A percentile compares a stretch with the other conserved stretches of the same genome.
Evolutionary conservation across 768 basidiomycete genomes (phyloP).

Genomic region (Kwoniella botswanensis): DNA sequence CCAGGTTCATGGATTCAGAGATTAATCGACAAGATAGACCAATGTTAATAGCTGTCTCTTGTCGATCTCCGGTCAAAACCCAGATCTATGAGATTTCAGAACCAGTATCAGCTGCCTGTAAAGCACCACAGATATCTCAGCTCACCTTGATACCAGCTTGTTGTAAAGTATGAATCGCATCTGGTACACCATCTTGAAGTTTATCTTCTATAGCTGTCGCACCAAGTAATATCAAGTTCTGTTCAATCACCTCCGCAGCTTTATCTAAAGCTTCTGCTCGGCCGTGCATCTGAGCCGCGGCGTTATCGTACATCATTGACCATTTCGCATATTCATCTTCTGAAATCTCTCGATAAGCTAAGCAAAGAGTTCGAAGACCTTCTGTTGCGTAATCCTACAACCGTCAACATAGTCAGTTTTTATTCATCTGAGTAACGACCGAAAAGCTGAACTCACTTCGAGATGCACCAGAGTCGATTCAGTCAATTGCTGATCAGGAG

Average conservation of each 20-base stretch:
- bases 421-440: neutral
- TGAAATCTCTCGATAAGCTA: constrained; percentile 90
- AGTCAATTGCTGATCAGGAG: constrained; percentile 71
- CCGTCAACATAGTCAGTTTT: neutral
- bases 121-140: neutral
- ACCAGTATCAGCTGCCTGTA: neutral
- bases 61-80: constrained; percentile 96
- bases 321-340: constrained; percentile 89
- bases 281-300: constrained; percentile 86
- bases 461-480: constrained; percentile 88
- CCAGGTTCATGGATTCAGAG: constrained; percentile 97
- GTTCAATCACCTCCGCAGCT: constrained; percentile 94
- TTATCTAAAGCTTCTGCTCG: constrained; percentile 92
- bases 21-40: constrained; percentile 97
- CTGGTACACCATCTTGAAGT: constrained; percentile 96
- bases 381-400: constrained; percentile 92
- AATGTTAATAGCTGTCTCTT: constrained; percentile 99
- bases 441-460: constrained; percentile 66
- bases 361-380: constrained; percentile 92
- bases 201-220: constrained; percentile 99
- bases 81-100: constrained; percentile 68
- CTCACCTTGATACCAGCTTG: constrained; percentile 94
- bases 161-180: constrained; percentile 95
- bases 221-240: constrained; percentile 87
- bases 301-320: constrained; percentile 84